phyloP scores from a whole-genome alignment of 768 basidiomycete species.

The Termitomyces sp. region DNA sequence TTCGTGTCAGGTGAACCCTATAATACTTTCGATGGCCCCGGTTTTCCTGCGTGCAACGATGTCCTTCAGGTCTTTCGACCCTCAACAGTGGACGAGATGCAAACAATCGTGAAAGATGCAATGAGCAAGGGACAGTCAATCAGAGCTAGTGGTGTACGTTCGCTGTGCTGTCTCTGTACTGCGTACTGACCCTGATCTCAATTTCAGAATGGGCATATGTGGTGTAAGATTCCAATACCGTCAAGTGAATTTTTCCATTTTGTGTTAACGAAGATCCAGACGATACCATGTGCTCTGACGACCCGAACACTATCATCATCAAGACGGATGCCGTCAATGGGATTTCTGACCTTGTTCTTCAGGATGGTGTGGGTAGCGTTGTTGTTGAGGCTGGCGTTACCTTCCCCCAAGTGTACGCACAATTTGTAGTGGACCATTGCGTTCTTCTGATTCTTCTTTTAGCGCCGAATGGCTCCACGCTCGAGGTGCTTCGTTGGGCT shows the following conservation, averaged over 20 bases:
- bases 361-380: slow-evolving; percentile 28
- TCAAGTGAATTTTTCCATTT: too few relatives aligned
- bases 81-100: slow-evolving; percentile 31
- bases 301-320: slow-evolving; percentile 33
- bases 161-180: not conserved
- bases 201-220: slow-evolving; percentile 37
- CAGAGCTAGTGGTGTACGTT: slow-evolving; percentile 34
- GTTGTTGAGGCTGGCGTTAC: slow-evolving; percentile 36
- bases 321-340: slow-evolving; percentile 33
- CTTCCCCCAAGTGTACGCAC: slow-evolving; percentile 33
- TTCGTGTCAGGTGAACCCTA: slow-evolving; percentile 23
- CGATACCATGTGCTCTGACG: slow-evolving; percentile 39
- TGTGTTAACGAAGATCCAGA: slow-evolving; percentile 18
- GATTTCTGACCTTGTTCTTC: slow-evolving; percentile 30
- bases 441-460: not conserved
- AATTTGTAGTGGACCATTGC: not conserved
- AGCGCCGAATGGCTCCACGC: slow-evolving; percentile 36
- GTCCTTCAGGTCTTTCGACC: slow-evolving; percentile 31
- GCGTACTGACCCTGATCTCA: not conserved
- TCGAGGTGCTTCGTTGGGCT: slow-evolving; percentile 31
- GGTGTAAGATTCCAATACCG: slow-evolving; percentile 25
- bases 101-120: slow-evolving; percentile 31
- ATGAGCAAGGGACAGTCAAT: slow-evolving; percentile 27
- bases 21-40: slow-evolving; percentile 35
- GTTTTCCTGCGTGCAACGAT: slow-evolving; percentile 33